Evolutionary conservation across 306 rosid genomes (phyloP).

Genomic region (Prosopis cineraria): DNA sequence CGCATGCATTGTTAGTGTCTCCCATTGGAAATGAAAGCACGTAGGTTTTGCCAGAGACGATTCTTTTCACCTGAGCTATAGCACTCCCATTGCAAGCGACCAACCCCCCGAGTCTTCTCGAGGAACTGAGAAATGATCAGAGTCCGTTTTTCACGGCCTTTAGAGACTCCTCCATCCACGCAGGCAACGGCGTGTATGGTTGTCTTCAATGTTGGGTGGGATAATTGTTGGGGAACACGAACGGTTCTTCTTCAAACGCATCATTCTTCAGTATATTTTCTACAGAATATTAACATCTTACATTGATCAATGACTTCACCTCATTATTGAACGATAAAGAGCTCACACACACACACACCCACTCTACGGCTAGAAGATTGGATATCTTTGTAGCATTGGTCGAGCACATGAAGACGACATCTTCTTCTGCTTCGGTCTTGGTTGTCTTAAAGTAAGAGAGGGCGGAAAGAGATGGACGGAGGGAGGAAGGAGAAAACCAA

Average conservation of each 20-base stretch:
- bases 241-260: conserved; percentile 88
- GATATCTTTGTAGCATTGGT: no score
- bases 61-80: conserved; percentile 83
- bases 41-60: conserved; percentile 70
- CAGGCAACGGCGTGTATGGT: conserved; percentile 92
- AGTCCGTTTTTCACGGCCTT: conserved; percentile 96
- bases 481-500: no score
- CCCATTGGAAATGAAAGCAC: conserved; percentile 76
- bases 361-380: not conserved
- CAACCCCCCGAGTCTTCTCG: conserved; percentile 72
- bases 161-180: conserved; percentile 96
- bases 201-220: conserved; percentile 94
- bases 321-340: not conserved
- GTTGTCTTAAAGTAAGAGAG: no score
- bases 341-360: no score
- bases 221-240: conserved; percentile 76
- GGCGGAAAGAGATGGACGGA: no score
- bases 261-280: conserved; percentile 82
- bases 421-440: no score
- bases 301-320: not conserved
- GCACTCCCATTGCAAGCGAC: conserved; percentile 96
- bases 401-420: no score
- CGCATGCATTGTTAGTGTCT: conserved; percentile 86
- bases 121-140: conserved; percentile 79
- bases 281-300: conserved; percentile 19